A percentile compares a stretch with the other conserved stretches of the same genome.
These are phyloP conservation scores for Skeletonema potamos DNA, from an alignment of 108 stramenopile genomes.

Conservation along the genomic window DNA sequence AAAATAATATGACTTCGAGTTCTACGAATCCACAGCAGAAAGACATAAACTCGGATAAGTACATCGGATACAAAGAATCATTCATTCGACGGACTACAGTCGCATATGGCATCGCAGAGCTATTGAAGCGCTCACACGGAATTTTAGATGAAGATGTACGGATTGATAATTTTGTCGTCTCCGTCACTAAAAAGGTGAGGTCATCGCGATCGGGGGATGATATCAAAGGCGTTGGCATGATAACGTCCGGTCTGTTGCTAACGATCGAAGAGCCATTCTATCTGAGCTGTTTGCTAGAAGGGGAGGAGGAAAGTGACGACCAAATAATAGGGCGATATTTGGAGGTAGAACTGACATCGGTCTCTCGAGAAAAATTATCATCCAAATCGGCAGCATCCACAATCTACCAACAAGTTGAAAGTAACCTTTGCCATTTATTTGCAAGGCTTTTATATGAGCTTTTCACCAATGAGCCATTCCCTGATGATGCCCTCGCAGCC, in stretches of 20 bases:
- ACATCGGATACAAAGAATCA: neutral
- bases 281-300: neutral
- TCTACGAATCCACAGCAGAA: no score
- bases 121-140: neutral
- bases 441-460: slow-evolving; percentile 16
- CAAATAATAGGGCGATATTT: neutral
- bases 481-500: neutral
- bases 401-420: neutral
- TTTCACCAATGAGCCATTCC: slow-evolving; percentile 10
- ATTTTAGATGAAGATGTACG: neutral
- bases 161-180: slow-evolving; percentile 3
- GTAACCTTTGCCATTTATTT: slow-evolving; percentile 12
- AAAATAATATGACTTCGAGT: no score
- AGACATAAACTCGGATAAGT: no score
- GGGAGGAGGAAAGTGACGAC: neutral
- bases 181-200: neutral
- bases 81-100: neutral
- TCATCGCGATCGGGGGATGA: neutral
- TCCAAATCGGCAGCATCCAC: neutral
- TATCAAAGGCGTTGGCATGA: neutral
- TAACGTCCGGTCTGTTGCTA: neutral
- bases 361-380: neutral
- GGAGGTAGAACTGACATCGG: neutral
- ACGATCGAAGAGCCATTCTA: neutral
- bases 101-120: slow-evolving; percentile 3